A percentile compares a stretch with the other conserved stretches of the same genome.
These are phyloP conservation scores for Apium graveolens DNA, from an alignment of 129 eudicot species.

Conservation along the genomic window DNA sequence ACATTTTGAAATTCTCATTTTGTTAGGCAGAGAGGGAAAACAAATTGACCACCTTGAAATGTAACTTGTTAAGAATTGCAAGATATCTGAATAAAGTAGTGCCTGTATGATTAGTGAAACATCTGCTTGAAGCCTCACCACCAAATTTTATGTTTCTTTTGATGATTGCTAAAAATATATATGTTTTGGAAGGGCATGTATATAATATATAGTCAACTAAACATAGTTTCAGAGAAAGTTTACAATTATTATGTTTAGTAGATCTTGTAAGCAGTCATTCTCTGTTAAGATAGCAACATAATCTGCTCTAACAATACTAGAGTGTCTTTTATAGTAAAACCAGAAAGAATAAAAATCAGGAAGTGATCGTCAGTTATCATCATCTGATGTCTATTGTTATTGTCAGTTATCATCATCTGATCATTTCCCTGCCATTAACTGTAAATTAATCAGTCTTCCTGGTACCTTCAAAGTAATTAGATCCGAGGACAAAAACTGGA, in stretches of 20 bases:
- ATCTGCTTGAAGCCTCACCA: slow-evolving; percentile 1
- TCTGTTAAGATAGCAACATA: background rate
- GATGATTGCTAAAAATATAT: background rate
- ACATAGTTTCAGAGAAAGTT: no score
- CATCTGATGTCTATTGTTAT: background rate
- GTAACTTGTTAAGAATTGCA: background rate
- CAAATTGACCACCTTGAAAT: background rate
- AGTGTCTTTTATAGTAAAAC: background rate
- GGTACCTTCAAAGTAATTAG: background rate
- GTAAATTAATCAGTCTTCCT: background rate
- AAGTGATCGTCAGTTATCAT: background rate
- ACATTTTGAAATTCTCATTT: no score
- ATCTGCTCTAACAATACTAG: background rate
- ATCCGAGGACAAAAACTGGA: background rate
- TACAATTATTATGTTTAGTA: background rate
- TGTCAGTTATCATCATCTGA: no score
- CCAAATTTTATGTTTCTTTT: background rate
- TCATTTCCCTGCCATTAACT: background rate
- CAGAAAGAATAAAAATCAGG: background rate
- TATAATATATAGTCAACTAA: no score
- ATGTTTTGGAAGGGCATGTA: background rate
- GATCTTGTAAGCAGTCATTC: background rate
- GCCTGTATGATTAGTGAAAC: background rate
- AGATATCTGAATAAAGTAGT: background rate
- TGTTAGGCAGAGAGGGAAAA: background rate